Evolutionary conservation across 2,329 filamentous ascomycete genomes (phyloP), one percentile per base, ranked within the genome.

Genomic region (Arthroderma sp.): DNA sequence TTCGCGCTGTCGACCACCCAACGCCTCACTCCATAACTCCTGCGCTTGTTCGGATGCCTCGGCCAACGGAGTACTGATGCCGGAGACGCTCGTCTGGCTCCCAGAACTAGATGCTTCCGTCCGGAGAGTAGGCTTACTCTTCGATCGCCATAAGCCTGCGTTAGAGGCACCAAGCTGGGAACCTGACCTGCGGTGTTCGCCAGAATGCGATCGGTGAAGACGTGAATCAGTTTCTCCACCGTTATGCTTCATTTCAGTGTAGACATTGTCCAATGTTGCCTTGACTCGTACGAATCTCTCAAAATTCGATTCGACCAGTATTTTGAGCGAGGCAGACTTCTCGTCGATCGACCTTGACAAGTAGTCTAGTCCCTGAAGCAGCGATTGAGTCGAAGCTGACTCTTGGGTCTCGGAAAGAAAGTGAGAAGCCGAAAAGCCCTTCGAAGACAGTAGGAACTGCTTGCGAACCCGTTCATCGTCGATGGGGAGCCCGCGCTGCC

Each of bases 211-310:
- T 37, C 33, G 33, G n/a, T 39, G 66, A 88, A 85, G 19, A 73
- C 69, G n/a, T 74, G 69, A 17, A 72, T 69, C 39, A 56, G 73
- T 57, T 33, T 69, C 60, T 54, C 72, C 66, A 77, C 91, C 78
- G 82, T 95, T 80, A 35, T 80, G 79, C 28, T 80, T 77, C 93
- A 98, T 98, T 71, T 98, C 93, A 61, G 85, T 94, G 74, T 98
- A 98, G 55, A 98, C 93, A 73, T 95, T 95, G 74, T 98, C 93
- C 66, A 98, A 97, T 6, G 91, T 97, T 17, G 91, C 88, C 72
- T 98, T 98, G 44, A 93, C 93, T 61, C 89, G 86, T 57, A 98
- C 93, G 75, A 98, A 98, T 63, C 91, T 86, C 73, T 98, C 94
- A 68, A 98, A 98, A 70, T 98, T 98, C 62, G 88, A 91, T 71